These are phyloP conservation scores for Cydonia oblonga DNA, from an alignment of 331 rosid genomes.

Conservation along the genomic window DNA sequence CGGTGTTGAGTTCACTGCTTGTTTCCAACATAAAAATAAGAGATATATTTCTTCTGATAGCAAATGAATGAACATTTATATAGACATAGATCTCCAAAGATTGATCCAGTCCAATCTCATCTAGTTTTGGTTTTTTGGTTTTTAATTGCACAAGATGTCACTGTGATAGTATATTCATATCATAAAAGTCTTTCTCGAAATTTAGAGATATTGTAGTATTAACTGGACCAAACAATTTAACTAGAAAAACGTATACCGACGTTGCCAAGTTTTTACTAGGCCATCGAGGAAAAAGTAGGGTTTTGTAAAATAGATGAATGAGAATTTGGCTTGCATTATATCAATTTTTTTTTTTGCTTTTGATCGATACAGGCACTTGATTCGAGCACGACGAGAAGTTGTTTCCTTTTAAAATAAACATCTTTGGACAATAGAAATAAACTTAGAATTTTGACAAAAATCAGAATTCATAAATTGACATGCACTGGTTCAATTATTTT, in stretches of 20 bases:
- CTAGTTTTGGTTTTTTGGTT: background rate
- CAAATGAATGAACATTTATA: background rate
- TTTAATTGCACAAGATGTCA: background rate
- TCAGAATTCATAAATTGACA: too few species aligned
- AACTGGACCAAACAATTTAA: too few species aligned
- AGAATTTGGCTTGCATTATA: background rate
- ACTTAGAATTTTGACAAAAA: too few species aligned
- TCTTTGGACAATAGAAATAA: too few species aligned
- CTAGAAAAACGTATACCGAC: background rate
- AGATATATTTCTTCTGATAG: too few species aligned
- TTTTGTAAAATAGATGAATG: background rate
- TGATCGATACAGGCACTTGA: background rate
- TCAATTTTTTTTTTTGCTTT: too few species aligned
- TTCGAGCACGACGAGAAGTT: background rate
- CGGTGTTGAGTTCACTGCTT: background rate
- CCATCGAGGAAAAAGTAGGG: background rate
- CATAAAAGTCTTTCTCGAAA: too few species aligned
- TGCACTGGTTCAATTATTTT: fast-evolving
- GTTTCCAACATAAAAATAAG: background rate
- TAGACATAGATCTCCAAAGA: background rate
- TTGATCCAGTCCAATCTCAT: background rate
- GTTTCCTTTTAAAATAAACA: too few species aligned
- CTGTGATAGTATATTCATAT: too few species aligned
- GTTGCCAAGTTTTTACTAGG: background rate
- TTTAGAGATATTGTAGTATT: background rate